Base-by-base conservation (phyloP, 2,329 filamentous ascomycete genomes). In the Celoporthe dispersa region DNA sequence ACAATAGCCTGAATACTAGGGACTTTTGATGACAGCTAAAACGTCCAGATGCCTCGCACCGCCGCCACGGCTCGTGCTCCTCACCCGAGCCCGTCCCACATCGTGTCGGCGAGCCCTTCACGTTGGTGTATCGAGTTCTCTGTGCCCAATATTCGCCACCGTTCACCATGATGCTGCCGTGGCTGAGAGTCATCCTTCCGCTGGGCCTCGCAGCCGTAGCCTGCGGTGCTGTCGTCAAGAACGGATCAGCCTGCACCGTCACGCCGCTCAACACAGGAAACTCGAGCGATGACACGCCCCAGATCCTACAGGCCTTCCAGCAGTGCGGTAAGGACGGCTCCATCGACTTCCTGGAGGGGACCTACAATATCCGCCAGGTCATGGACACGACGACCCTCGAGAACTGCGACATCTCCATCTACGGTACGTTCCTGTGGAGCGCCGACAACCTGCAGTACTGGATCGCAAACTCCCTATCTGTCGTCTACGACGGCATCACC, bases 231-330 rank as follows among this genome's bases (percentile, higher is more conserved):
- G 51, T 77, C n/a, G 72, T 74, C 51, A 76, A 75, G 60, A 69
- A 72, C 0, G 76, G 75, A 37, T 75, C 75, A 57, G 75, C 71
- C 37, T 77, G 75, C 70, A 73, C 74, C 35, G 73, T 76, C 14
- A 77, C 75, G 9, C 75, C 76, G 3, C 63, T 69, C 28, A 44
- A 25, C 9, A 53, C 61, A 25, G 63, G 70, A 28, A 72, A 31
- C 39, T 63, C 67, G 0, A 72, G 68, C 35, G 85, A 87, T 73
- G 85, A 87, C 75, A 82, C 84, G 33, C 84, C 85, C 9, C 83
- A 85, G 53, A 86, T 88, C 63, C 73, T 85, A 0, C 72, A 81
- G 4, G 86, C 86, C 0, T 87, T 88, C 75, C 74, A 79, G 35
- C 75, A 81, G 37, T 88, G 86, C 73, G 77, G 84, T 2, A 78